phyloP scores from a whole-genome alignment of 1,139 yeast species.

The Suhomyces bokatorum region DNA sequence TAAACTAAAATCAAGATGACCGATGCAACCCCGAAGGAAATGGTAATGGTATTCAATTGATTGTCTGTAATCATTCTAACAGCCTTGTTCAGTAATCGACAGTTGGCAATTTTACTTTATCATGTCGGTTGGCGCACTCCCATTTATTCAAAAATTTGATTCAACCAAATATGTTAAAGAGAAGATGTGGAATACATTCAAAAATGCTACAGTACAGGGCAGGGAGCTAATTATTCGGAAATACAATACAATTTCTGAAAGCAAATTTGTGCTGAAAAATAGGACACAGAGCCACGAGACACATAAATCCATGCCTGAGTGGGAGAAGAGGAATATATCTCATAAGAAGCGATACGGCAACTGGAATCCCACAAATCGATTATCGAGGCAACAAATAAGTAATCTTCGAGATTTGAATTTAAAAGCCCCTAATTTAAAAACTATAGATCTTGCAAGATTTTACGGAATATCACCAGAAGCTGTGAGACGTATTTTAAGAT shows the following conservation, averaged over 20 bases:
- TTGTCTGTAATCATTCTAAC: conserved; percentile 71
- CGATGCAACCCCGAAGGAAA: conserved; percentile 73
- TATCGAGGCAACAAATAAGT: conserved; percentile 71
- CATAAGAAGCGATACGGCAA: conserved; percentile 56
- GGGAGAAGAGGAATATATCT: conserved; percentile 70
- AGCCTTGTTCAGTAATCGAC: not conserved
- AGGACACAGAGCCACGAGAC: conserved; percentile 13
- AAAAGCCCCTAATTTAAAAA: conserved; percentile 58
- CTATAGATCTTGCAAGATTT: conserved; percentile 60
- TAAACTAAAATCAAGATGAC: conserved; percentile 70
- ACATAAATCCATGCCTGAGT: conserved; percentile 32
- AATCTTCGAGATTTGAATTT: conserved; percentile 59
- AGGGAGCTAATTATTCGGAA: not conserved
- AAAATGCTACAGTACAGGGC: no score
- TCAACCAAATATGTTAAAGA: no score
- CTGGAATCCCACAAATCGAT: conserved; percentile 71
- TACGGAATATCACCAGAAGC: conserved; percentile 83
- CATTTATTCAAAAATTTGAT: not conserved
- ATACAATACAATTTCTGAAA: not conserved
- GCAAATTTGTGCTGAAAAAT: conserved; percentile 12
- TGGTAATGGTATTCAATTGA: conserved; percentile 73
- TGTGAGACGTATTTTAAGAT: conserved; percentile 71
- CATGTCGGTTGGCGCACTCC: not conserved
- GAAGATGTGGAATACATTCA: no score
- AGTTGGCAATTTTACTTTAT: not conserved